Evolutionary conservation across 257 asterid species (phyloP), one percentile per base, ranked within the genome.

Genomic region (Solanum okadae): DNA sequence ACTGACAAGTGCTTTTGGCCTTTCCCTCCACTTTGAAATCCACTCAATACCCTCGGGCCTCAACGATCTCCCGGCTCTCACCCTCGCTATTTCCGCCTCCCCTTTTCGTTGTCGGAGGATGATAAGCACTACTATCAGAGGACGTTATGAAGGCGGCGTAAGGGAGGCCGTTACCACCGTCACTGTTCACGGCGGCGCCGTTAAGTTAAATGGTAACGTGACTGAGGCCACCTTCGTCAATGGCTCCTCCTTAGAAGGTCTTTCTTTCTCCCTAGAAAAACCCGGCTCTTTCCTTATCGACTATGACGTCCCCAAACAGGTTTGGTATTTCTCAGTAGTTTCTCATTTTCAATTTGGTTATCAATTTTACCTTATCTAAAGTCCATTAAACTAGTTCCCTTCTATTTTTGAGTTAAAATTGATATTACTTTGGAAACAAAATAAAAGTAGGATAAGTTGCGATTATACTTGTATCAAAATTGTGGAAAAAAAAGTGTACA

Each of bases 201-300:
- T 91, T 15, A 87, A 73, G 70, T 87, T 91, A 33, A 86, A 81
- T 34, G 91, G 88, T 35, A 85, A 89, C 56, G 29, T 87, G 31
- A 75, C 89, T 5, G 91, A 90, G 52, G 87, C 89, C 40, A 37
- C 88, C 83, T 35, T 91, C 34, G 65, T 61, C 27, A 23, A 42
- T 25, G 91, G 93, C 5, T 88, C 88, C 29, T 79, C 86, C 38
- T 37, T 89, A 16, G 83, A 88, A 13, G 88, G 87, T 87, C 85
- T 88, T 49, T 52, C 90, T 25, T 82, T 91, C 87, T 85, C 91
- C 67, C 42, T 89, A 3, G 90, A 88, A 27, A 89, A 91, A 35
- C 90, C 91, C 10, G 89, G 90, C 31, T 79, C 89, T 33, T 91
- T 91, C 85, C 29, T 59, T 85, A 52, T 91, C 83, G 93, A 91